Conservation (phyloP, 139 green algal species). For the Pseudopediastrum boryanum region DNA sequence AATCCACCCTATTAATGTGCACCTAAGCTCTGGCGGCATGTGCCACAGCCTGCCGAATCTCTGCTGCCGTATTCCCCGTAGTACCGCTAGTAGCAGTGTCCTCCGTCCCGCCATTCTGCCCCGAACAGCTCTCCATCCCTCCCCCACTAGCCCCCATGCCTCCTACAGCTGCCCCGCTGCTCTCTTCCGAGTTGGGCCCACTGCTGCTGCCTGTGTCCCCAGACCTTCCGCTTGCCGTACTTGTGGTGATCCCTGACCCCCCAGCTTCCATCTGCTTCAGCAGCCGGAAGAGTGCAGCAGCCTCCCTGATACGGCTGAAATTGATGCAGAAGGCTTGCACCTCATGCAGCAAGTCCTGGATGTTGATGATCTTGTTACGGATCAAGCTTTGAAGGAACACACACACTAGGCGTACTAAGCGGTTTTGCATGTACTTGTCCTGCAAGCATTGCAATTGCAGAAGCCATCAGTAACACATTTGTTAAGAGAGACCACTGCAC, state of each 20-base stretch:
- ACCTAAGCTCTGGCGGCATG: no score
- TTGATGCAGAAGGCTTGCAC: slow-evolving; percentile 92
- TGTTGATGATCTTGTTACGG: slow-evolving; percentile 76
- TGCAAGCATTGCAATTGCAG: no score
- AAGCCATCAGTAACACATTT: no score
- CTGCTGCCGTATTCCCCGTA: no score
- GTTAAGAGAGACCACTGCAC: no score
- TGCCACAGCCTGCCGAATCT: no score
- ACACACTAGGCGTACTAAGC: slow-evolving; percentile 89
- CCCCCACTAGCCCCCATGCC: no score
- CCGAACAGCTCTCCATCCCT: no score
- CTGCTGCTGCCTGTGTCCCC: slow-evolving; percentile 10
- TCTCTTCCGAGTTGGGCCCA: not conserved
- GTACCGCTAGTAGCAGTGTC: no score
- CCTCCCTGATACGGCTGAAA: slow-evolving; percentile 86
- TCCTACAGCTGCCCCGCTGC: no score
- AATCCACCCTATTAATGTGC: no score
- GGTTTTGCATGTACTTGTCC: slow-evolving; percentile 87
- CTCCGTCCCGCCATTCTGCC: no score
- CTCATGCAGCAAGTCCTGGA: slow-evolving; percentile 75
- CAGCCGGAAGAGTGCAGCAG: slow-evolving; percentile 83
- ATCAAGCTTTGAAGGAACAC: slow-evolving; percentile 90
- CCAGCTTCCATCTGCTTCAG: slow-evolving; percentile 59
- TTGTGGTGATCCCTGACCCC: not conserved
- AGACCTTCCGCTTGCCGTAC: not conserved